Evolutionary conservation across 352 stramenopile species (phyloP), one percentile per base, ranked within the genome.

Genomic region (Elongisporangium senticosum): DNA sequence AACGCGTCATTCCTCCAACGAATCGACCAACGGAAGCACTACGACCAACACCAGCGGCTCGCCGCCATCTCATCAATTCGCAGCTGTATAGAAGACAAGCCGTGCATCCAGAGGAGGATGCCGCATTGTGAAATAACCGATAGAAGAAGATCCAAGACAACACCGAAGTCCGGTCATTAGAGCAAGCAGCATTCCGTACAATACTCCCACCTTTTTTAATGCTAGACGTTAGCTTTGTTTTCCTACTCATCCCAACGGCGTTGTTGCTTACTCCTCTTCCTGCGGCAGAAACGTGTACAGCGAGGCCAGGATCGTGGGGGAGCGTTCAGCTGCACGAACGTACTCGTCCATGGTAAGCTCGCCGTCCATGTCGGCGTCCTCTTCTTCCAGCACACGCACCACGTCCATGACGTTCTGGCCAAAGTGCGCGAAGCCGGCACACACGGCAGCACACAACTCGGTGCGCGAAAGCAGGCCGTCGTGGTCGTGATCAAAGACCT

Each of bases 341-440:
- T 76, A 76, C 58, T 79, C 61, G 28, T 63, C 58, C 33, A 69
- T 70, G 43, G 71, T 70, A 26, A 79, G 60, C 40, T 79, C 53
- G 50, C 71, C 71, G 63, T 79, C 71, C 51, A 70, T 60, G 53
- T 79, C 71, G 23, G 10, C 37, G 58, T 79, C 71, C 22, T 76
- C 68, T 56, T 71, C 65, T 28, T 79, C 67, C 26, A 79, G 62
- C 3, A 68, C 56, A 22, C 63, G 71, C 52, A 75, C 68, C 49
- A 79, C 68, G 26, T 79, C 62, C 61, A 72, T 69, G 26, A 76
- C 56, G 53, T 63, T 60, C 17, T 68, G 67, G 11, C 70, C 70
- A 28, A 75, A 75, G n/a, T 75, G 67, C 19, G 63, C 70, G 40
- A 75, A 78, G n/a, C 70, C 67, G 2, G 67, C 70, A 51, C 70